phyloP scores from a whole-genome alignment of 2,329 filamentous ascomycete species.

The Claviceps lovelessii region DNA sequence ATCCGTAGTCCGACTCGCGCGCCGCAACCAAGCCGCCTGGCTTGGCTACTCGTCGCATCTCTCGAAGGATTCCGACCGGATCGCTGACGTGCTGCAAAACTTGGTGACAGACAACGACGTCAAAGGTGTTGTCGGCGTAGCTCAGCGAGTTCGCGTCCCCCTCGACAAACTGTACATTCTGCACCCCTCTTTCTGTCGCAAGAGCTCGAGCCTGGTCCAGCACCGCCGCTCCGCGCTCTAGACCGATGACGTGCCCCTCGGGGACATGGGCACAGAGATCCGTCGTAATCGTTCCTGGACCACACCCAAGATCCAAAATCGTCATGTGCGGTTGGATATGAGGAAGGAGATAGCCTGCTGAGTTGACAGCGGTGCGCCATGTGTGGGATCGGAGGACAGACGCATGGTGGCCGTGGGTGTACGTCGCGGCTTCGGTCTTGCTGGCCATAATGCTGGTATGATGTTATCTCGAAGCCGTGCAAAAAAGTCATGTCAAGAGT shows the following conservation, averaged over 20 bases:
- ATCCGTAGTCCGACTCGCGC: slow-evolving; percentile 12
- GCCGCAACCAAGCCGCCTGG: slow-evolving; percentile 25
- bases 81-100: slow-evolving; percentile 25
- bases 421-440: slow-evolving; percentile 11
- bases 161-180: slow-evolving; percentile 20
- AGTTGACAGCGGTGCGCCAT: slow-evolving; percentile 27
- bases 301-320: slow-evolving; percentile 34
- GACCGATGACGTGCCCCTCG: slow-evolving; percentile 22
- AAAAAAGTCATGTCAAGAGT: no score
- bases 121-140: slow-evolving; percentile 23
- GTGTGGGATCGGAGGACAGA: slow-evolving; percentile 24
- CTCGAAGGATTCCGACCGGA: slow-evolving; percentile 18
- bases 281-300: slow-evolving; percentile 32
- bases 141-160: slow-evolving; percentile 17
- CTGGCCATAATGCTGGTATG: not conserved
- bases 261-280: slow-evolving; percentile 24
- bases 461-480: not conserved
- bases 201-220: slow-evolving; percentile 17
- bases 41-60: slow-evolving; percentile 27
- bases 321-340: slow-evolving; percentile 22
- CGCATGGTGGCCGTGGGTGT: slow-evolving; percentile 26
- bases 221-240: slow-evolving; percentile 22
- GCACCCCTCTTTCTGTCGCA: slow-evolving; percentile 15
- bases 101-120: slow-evolving; percentile 26
- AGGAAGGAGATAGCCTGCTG: slow-evolving; percentile 27